Base-by-base conservation (phyloP, 768 basidiomycete species). In the Russula sp. region DNA sequence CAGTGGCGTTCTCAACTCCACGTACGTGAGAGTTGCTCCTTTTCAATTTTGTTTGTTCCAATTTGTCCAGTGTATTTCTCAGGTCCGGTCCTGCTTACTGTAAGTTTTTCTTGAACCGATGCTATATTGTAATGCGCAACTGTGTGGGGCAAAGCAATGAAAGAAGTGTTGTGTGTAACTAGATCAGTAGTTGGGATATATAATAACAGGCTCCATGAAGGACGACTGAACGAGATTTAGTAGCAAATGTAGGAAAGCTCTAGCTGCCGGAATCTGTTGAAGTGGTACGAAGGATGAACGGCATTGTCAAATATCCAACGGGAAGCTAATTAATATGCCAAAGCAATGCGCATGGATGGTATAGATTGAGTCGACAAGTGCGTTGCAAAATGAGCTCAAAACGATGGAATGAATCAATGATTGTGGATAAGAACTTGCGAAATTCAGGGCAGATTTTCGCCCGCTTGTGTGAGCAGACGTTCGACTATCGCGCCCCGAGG, bases 401-500 rank as follows among this genome's bases (percentile, higher is more conserved):
- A 32, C 52, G 58, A 63, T 63, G 62, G 48, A 47, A 47, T 45
- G 36, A 38, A 48, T 18, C 9, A 43, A 32, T 48, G 61, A 13
- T 25, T 42, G 49, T 42, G 36, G 49, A 58, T 54, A 45, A 49
- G 42, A 47, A 58, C 5, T 35, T 49, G 16, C 13, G 20, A 18
- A 29, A 29, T 53, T 63, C 47, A 63, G 42, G 62, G 42, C 18
- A 63, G 41, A 42, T 22, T 63, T 41, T 63, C 62, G 47, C 62
- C 62, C 39, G 62, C 62, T 22, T 63, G 62, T 29, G 62, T 59
- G 52, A 88, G 73, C 34, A 89, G 75, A 29, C 87, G 83, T 70
- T 90, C 88, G 65, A 90, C 88, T 90, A 51, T 3, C 25, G 3
- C 20, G 54, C 22, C 39, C 11, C 41, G 35, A 60, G 16, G 16